Evolutionary conservation across 1,284 basidiomycete species (phyloP).

Genomic region (Amylostereum areolatum): DNA sequence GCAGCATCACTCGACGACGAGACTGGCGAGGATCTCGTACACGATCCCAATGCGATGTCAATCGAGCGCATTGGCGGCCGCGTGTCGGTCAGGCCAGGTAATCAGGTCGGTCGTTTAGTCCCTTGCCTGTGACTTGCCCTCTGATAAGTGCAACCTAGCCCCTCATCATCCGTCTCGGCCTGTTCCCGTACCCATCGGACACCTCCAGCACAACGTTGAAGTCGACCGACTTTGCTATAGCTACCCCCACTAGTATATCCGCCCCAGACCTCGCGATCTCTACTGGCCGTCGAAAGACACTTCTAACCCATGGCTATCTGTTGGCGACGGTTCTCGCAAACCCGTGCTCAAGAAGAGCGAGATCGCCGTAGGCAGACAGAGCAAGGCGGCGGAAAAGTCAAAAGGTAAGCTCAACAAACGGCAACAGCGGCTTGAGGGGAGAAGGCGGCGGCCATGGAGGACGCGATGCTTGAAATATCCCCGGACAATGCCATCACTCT

Average conservation of each 20-base stretch:
- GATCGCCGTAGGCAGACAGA: conserved; percentile 59
- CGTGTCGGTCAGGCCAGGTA: conserved; percentile 47
- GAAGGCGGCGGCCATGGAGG: conserved; percentile 54
- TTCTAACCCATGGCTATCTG: conserved; percentile 71
- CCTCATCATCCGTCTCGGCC: background rate
- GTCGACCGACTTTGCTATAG: conserved; percentile 47
- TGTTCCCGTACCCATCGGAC: conserved; percentile 34
- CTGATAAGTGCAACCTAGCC: background rate
- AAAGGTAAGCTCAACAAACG: conserved; percentile 67
- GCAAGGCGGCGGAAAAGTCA: conserved; percentile 54
- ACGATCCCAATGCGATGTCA: conserved; percentile 26
- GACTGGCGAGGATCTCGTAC: conserved; percentile 26
- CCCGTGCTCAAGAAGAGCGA: conserved; percentile 61
- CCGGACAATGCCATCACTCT: conserved; percentile 26
- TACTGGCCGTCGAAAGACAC: conserved; percentile 16
- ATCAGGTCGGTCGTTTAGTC: conserved; percentile 25
- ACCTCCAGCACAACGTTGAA: conserved; percentile 65
- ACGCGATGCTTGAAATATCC: conserved; percentile 75
- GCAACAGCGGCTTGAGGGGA: conserved; percentile 45
- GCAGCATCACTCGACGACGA: conserved; percentile 26
- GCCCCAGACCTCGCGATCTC: conserved; percentile 13
- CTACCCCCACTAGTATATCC: conserved; percentile 17
- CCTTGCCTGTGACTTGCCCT: background rate
- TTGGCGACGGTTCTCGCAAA: conserved; percentile 29
- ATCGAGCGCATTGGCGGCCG: conserved; percentile 55